Evolutionary conservation across 495 filamentous ascomycete species (phyloP).

Genomic region (Daldinia concentrica): DNA sequence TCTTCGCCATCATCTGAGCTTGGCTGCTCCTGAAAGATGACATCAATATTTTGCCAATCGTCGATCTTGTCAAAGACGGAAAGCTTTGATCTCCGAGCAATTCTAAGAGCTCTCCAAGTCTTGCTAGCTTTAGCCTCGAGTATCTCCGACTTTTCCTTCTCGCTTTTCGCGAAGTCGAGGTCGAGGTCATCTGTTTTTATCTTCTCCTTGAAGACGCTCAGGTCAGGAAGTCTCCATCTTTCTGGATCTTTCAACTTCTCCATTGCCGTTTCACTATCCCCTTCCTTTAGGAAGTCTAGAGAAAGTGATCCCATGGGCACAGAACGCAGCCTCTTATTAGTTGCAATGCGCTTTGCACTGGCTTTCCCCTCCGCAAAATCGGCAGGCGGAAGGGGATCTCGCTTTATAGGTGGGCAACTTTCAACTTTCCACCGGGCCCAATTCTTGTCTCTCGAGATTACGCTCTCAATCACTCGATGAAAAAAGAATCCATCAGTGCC

Average conservation of each 20-base stretch:
- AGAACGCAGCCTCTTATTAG: constrained; percentile 70
- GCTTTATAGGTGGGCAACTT: constrained; percentile 85
- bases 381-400: constrained; percentile 69
- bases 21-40: constrained; percentile 58
- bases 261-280: constrained; percentile 54
- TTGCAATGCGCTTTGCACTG: constrained; percentile 68
- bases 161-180: constrained; percentile 77
- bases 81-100: constrained; percentile 76
- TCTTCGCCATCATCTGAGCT: constrained; percentile 36
- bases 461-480: constrained; percentile 93
- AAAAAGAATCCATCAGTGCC: constrained; percentile 88
- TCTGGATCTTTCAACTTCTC: constrained; percentile 59
- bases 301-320: constrained; percentile 76
- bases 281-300: constrained; percentile 79
- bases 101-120: constrained; percentile 84
- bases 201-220: constrained; percentile 61
- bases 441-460: constrained; percentile 93
- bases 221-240: constrained; percentile 56
- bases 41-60: constrained; percentile 72
- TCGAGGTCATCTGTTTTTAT: constrained; percentile 80
- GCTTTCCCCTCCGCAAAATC: constrained; percentile 73
- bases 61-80: constrained; percentile 86
- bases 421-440: constrained; percentile 99
- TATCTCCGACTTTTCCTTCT: constrained; percentile 73
- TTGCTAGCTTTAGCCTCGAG: constrained; percentile 80